Conservation (phyloP, 129 eudicot species). For the carrot (Daucus carota) region DH1_v3.0 NC_030386.2:30879501-30880000, state of each 20-base stretch:
- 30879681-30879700: constrained; percentile 30
- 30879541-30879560: constrained; percentile 41
- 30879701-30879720: constrained; percentile 38
- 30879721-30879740: constrained; percentile 24
- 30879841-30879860: constrained; percentile 79
- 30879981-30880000: constrained; percentile 73
- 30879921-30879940: constrained; percentile 95
- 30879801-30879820: constrained; percentile 47
- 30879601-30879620: constrained; percentile 52
- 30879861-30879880: constrained; percentile 77
- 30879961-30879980: constrained; percentile 68
- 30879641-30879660: constrained; percentile 21
- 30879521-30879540: constrained; percentile 31
- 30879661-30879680: constrained; percentile 34
- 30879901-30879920: constrained; percentile 92
- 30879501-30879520: constrained; percentile 21
- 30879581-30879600: constrained; percentile 31
- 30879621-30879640: constrained; percentile 43
- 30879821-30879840: constrained; percentile 40
- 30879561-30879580: constrained; percentile 31
- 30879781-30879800: constrained; percentile 46
- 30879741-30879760: constrained; percentile 22
- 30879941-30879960: constrained; percentile 93
- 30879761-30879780: constrained; percentile 34
- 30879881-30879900: constrained; percentile 90